Evolutionary conservation across 306 rosid species (phyloP).

Genomic region (Castanea sativa): DNA sequence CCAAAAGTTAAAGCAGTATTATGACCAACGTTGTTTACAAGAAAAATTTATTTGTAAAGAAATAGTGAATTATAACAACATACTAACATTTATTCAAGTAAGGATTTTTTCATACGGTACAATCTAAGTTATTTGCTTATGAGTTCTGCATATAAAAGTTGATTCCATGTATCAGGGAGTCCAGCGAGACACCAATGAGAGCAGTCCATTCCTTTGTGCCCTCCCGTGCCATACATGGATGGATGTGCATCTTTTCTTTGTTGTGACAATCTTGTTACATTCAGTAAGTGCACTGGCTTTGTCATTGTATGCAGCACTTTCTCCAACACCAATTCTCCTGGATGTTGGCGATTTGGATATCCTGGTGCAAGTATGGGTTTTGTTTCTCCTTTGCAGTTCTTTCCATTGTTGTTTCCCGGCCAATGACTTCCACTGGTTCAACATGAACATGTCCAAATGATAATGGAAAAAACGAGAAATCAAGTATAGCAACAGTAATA

Average conservation of each 20-base stretch:
- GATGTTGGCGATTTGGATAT: not conserved
- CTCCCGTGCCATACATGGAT: not conserved
- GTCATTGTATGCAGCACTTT: slow-evolving; percentile 3
- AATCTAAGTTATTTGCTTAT: not conserved
- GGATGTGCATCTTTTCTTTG: slow-evolving; percentile 22
- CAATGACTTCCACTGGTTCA: slow-evolving; percentile 12
- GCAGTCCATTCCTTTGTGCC: slow-evolving; percentile 19
- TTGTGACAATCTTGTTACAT: slow-evolving; percentile 9
- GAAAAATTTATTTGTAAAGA: no score
- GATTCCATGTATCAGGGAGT: slow-evolving; percentile 43
- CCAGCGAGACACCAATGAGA: slow-evolving; percentile 39
- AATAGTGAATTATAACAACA: no score
- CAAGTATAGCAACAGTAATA: no score
- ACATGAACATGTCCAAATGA: no score
- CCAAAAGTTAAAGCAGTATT: no score
- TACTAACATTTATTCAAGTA: no score
- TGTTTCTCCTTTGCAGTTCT: slow-evolving; percentile 14
- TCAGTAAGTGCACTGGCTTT: slow-evolving; percentile 11
- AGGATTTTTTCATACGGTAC: no score
- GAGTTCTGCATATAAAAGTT: slow-evolving; percentile 18
- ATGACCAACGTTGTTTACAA: no score
- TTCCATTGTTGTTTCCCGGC: slow-evolving; percentile 23
- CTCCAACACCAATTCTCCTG: slow-evolving; percentile 1
- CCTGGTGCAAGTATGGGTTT: not conserved
- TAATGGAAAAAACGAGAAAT: no score